A percentile compares a stretch with the other conserved stretches of the same genome.
phyloP scores from a whole-genome alignment of 2,329 filamentous ascomycete genomes.

The Aspergillus sp. region DNA sequence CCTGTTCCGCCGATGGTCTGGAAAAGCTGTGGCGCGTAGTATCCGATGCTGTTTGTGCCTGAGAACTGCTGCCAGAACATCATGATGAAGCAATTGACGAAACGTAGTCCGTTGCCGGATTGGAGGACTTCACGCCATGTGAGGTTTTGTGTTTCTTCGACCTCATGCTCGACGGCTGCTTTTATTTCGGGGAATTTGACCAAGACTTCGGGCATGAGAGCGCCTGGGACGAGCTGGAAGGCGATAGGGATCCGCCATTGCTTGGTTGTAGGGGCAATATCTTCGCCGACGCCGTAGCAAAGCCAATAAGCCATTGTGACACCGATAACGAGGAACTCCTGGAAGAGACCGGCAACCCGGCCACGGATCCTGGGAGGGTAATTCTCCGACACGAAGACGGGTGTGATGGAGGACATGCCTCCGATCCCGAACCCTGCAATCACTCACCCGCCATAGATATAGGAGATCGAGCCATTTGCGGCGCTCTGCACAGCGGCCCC shows the following conservation, averaged over 20 bases:
- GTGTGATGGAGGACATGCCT: conserved; percentile 33
- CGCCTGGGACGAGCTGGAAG: conserved; percentile 46
- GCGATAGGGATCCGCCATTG: conserved; percentile 49
- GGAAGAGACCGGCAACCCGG: conserved; percentile 30
- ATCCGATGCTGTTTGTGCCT: conserved; percentile 33
- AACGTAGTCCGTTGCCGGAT: conserved; percentile 31
- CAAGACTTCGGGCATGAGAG: conserved; percentile 32
- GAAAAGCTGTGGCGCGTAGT: conserved; percentile 34
- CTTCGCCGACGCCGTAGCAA: conserved; percentile 44
- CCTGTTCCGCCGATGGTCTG: conserved; percentile 27
- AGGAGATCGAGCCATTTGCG: conserved; percentile 21
- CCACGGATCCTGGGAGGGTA: conserved; percentile 25
- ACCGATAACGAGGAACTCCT: conserved; percentile 31
- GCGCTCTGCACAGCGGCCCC: conserved; percentile 29
- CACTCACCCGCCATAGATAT: conserved; percentile 32
- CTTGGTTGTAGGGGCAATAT: conserved; percentile 37
- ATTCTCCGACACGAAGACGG: conserved; percentile 31
- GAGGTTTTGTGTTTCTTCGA: conserved; percentile 32
- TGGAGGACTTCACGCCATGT: conserved; percentile 35
- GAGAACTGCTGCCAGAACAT: conserved; percentile 38
- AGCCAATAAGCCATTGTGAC: conserved; percentile 47
- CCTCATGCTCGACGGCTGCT: conserved; percentile 36
- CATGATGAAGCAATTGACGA: conserved; percentile 28
- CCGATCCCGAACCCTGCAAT: conserved; percentile 31
- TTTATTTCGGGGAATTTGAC: conserved; percentile 33